Conservation (phyloP, 805 yeast species). For the Lachancea mirantina region DNA sequence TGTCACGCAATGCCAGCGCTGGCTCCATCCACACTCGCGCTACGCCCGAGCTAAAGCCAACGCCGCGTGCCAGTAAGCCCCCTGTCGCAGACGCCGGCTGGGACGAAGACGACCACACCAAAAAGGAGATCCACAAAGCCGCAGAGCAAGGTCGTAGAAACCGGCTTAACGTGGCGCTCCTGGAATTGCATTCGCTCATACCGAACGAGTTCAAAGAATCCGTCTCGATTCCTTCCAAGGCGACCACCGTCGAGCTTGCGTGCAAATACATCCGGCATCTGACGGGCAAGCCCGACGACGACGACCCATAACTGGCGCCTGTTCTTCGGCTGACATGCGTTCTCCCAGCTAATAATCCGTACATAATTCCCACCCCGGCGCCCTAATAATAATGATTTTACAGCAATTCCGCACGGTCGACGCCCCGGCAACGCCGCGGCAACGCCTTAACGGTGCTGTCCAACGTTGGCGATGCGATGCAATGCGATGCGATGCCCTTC, state of each 20-base stretch:
- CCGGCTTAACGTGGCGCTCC: slow-evolving; percentile 81
- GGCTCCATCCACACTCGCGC: background rate
- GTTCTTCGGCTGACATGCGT: no score
- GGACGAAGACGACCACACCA: slow-evolving; percentile 5
- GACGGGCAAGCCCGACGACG: slow-evolving; percentile 1
- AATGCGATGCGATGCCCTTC: no score
- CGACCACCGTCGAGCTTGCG: slow-evolving; percentile 91
- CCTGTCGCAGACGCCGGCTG: slow-evolving; percentile 13
- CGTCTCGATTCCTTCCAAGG: slow-evolving; percentile 71
- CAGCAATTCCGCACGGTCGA: no score
- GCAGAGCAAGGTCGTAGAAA: slow-evolving; percentile 97
- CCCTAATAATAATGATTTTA: no score
- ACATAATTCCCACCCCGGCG: no score
- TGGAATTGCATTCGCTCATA: slow-evolving; percentile 60
- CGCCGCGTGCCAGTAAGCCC: slow-evolving; percentile 7
- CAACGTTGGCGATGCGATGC: no score
- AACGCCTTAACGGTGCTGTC: no score
- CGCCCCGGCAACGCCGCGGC: no score
- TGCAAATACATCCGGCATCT: slow-evolving; percentile 55
- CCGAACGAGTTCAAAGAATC: slow-evolving; percentile 56
- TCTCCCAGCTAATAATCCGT: no score
- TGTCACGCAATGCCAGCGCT: slow-evolving; percentile 2
- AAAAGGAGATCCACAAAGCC: slow-evolving; percentile 55
- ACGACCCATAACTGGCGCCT: no score
- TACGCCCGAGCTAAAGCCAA: slow-evolving; percentile 8